A percentile compares a stretch with the other conserved stretches of the same genome.
Evolutionary conservation across 441 rosid species (phyloP).

Genomic region (Jatropha podagrica): DNA sequence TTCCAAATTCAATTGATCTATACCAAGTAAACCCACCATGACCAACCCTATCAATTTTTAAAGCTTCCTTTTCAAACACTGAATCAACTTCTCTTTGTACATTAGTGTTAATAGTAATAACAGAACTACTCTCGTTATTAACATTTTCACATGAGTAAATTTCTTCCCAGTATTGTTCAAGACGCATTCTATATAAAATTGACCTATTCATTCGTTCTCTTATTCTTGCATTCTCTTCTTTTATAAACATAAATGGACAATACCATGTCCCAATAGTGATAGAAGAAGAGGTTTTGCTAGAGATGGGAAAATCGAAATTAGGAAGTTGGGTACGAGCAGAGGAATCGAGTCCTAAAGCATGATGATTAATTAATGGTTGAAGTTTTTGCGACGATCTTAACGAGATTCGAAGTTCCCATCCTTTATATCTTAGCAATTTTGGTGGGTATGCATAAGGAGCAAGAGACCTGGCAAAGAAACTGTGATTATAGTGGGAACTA

Average conservation of each 20-base stretch:
- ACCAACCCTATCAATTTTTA: slow-evolving; percentile 2
- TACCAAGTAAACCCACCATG: slow-evolving; percentile 32
- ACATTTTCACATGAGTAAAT: slow-evolving; percentile 35
- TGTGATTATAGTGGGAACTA: slow-evolving; percentile 17
- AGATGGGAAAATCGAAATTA: slow-evolving; percentile 32
- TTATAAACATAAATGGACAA: slow-evolving; percentile 59
- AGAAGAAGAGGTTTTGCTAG: slow-evolving; percentile 26
- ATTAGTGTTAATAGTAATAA: slow-evolving; percentile 30
- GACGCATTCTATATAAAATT: slow-evolving; percentile 47
- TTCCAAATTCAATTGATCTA: slow-evolving; percentile 20
- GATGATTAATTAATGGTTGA: slow-evolving; percentile 28
- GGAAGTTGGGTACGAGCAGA: slow-evolving; percentile 42
- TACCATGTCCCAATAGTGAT: slow-evolving; percentile 58
- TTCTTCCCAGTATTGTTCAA: slow-evolving; percentile 59
- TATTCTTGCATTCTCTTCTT: slow-evolving; percentile 28
- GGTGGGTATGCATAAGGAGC: slow-evolving; percentile 53
- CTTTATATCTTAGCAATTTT: slow-evolving; percentile 39
- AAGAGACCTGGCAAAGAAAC: slow-evolving; percentile 47
- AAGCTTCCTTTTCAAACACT: slow-evolving; percentile 34
- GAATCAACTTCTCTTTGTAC: slow-evolving; percentile 36
- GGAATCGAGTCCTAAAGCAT: slow-evolving; percentile 50
- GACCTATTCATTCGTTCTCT: slow-evolving; percentile 41
- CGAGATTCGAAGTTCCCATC: slow-evolving; percentile 44
- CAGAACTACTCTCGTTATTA: slow-evolving; percentile 21
- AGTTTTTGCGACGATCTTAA: slow-evolving; percentile 14